Percentiles rank a stretch among this genome's conserved stretches.
These are phyloP conservation scores for Cystofilobasidium bisporidii DNA, from an alignment of 768 basidiomycete genomes.

Conservation along the genomic window DNA sequence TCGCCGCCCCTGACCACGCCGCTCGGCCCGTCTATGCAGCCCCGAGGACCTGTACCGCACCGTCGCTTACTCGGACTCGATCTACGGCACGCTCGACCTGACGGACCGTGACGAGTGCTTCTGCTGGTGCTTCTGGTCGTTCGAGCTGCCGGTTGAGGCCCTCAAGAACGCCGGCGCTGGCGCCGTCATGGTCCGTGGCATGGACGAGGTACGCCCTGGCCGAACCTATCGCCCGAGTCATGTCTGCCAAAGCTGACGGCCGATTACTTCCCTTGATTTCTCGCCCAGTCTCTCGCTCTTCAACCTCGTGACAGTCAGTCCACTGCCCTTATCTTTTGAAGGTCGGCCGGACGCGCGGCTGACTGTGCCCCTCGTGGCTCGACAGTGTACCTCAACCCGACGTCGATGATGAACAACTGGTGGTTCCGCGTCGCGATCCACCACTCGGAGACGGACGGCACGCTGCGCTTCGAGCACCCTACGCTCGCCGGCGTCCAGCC, in stretches of 20 bases:
- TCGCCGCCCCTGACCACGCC: too few relatives aligned
- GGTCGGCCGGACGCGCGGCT: constrained; percentile 10
- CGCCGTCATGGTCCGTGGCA: constrained; percentile 46
- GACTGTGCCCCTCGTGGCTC: background rate
- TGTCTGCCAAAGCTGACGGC: background rate
- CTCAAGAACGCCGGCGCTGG: constrained; percentile 40
- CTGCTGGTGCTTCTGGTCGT: constrained; percentile 57
- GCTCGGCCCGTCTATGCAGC: constrained; percentile 34
- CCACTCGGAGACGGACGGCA: constrained; percentile 36
- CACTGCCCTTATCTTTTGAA: constrained; percentile 25
- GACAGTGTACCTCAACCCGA: background rate
- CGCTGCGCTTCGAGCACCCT: constrained; percentile 53
- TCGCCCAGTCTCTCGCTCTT: constrained; percentile 37
- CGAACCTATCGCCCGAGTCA: background rate
- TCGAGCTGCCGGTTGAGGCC: constrained; percentile 40
- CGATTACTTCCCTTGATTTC: background rate
- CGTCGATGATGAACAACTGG: constrained; percentile 36
- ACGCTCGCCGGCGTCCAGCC: constrained; percentile 46
- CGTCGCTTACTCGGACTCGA: constrained; percentile 38
- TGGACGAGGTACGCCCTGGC: constrained; percentile 46
- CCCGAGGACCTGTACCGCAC: constrained; percentile 50
- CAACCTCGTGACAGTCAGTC: constrained; percentile 49
- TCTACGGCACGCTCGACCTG: constrained; percentile 50
- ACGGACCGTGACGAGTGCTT: constrained; percentile 49
- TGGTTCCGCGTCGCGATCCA: constrained; percentile 53